These are phyloP conservation scores for Capsicum rhomboideum DNA, from an alignment of 257 asterid species.

Conservation along the genomic window DNA sequence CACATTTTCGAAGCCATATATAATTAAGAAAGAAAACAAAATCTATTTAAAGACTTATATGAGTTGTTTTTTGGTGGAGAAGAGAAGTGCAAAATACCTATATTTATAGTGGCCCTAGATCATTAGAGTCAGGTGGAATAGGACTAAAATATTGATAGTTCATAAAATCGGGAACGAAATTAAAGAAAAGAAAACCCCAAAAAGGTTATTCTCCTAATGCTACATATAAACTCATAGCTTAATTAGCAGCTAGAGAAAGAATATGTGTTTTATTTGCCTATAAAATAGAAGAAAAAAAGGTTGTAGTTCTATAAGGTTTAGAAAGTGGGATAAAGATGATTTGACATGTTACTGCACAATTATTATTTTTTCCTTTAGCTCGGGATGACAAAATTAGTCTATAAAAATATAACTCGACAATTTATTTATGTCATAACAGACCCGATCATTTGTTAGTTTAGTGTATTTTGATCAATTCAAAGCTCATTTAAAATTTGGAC, in stretches of 20 bases:
- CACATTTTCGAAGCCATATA: conserved; percentile 20
- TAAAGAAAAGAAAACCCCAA: background rate
- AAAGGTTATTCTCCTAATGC: background rate
- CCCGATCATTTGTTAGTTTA: too few species aligned
- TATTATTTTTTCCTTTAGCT: background rate
- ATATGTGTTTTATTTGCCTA: background rate
- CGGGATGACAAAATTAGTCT: too few species aligned
- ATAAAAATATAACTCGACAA: too few species aligned
- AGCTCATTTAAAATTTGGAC: too few species aligned
- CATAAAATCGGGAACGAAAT: conserved; percentile 1
- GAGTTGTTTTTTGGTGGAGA: conserved; percentile 5
- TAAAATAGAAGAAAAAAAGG: too few species aligned
- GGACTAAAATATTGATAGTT: conserved; percentile 1
- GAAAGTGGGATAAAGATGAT: conserved; percentile 14
- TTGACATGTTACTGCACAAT: conserved; percentile 7
- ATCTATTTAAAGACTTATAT: background rate
- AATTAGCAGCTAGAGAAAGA: conserved; percentile 1
- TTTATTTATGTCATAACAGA: too few species aligned
- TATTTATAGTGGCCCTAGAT: conserved; percentile 40
- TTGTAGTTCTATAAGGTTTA: background rate
- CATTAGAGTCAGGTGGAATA: background rate
- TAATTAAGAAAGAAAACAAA: background rate
- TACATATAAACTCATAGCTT: background rate
- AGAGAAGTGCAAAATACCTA: conserved; percentile 14
- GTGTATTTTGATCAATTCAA: too few species aligned